Evolutionary conservation across 345 rosid species (phyloP).

Genomic region (Firmiana major): DNA sequence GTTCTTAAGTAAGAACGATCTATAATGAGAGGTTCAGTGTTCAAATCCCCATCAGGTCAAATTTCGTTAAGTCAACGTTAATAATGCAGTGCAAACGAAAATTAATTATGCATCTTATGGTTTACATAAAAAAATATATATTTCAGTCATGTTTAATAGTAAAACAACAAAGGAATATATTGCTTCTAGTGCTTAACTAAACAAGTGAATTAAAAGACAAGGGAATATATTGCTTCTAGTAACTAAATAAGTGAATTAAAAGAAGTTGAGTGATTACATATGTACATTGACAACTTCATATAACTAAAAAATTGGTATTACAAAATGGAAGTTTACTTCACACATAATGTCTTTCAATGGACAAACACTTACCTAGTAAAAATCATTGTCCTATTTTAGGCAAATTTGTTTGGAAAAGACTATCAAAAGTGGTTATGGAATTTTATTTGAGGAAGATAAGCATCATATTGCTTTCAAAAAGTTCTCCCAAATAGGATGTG

Average conservation of each 20-base stretch:
- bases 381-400: neutral
- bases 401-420: neutral
- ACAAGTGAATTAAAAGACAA: neutral
- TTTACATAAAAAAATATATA: no score
- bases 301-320: neutral
- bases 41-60: no score
- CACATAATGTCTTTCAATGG: neutral
- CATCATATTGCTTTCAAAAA: neutral
- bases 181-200: neutral
- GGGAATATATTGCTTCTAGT: neutral
- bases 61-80: no score
- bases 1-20: no score
- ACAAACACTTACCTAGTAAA: neutral
- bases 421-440: neutral
- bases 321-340: neutral
- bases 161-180: neutral
- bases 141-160: neutral
- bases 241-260: neutral
- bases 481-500: neutral
- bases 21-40: no score
- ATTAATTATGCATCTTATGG: no score
- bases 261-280: neutral
- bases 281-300: neutral
- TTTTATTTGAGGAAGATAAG: neutral
- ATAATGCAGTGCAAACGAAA: no score